phyloP scores from a whole-genome alignment of 257 asterid species.

The Cynanchum wilfordii region DNA sequence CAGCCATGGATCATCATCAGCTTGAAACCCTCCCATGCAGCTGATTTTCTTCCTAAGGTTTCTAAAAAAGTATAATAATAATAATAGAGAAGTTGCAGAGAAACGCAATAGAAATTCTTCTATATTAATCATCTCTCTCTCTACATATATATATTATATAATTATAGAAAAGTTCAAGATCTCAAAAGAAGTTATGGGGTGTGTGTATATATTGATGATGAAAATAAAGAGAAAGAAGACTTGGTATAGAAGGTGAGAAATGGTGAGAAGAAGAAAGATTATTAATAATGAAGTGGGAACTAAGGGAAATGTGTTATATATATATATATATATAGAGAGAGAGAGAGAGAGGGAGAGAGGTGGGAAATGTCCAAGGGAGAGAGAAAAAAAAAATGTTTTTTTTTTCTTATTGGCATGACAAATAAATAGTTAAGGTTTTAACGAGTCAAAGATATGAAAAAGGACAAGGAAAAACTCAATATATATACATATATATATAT shows the following conservation, averaged over 20 bases:
- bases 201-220: not conserved
- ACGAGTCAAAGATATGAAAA: slow-evolving; percentile 30
- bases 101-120: slow-evolving; percentile 23
- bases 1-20: too few relatives aligned
- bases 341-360: not conserved
- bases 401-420: slow-evolving; percentile 7
- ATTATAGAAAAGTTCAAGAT: not conserved
- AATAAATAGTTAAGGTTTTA: slow-evolving; percentile 14
- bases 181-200: not conserved
- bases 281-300: not conserved
- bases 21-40: slow-evolving; percentile 18
- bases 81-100: slow-evolving; percentile 22
- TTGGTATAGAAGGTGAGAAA: not conserved
- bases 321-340: too few relatives aligned
- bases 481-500: too few relatives aligned
- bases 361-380: slow-evolving; percentile 1
- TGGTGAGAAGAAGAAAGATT: not conserved
- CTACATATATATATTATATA: too few relatives aligned
- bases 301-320: not conserved
- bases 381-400: not conserved
- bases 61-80: slow-evolving; percentile 21
- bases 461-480: not conserved
- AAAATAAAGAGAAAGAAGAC: not conserved
- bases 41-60: slow-evolving; percentile 12
- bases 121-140: slow-evolving; percentile 23